Percentiles rank a stretch among this genome's conserved stretches.
phyloP scores from a whole-genome alignment of 2,329 filamentous ascomycete genomes.

The Lasiodiplodia gonubiensis region DNA sequence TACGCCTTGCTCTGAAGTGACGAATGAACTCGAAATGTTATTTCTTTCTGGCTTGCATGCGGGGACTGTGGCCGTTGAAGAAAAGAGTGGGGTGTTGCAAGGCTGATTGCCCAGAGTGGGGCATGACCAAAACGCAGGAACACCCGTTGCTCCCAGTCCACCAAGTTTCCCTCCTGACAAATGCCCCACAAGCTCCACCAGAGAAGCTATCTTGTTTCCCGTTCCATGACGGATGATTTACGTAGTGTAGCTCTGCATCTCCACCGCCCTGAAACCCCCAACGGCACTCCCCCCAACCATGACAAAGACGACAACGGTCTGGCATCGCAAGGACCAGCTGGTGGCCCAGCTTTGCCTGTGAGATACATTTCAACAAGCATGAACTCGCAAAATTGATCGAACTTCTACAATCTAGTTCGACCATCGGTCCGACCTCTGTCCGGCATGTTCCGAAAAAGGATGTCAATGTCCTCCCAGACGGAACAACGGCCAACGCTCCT shows the following conservation, averaged over 20 bases:
- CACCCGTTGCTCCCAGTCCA: not conserved
- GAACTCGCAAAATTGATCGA: not conserved
- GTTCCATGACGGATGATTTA: not conserved
- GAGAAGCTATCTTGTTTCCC: constrained; percentile 9
- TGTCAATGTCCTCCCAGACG: not conserved
- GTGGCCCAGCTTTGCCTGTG: not conserved
- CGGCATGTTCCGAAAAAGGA: not conserved
- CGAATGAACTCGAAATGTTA: not conserved
- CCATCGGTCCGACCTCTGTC: not conserved
- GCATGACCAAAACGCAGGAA: constrained; percentile 8
- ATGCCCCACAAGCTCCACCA: constrained; percentile 8
- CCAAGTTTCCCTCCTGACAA: not conserved
- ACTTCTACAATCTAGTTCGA: not conserved
- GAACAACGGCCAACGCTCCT: not conserved
- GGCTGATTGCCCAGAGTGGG: constrained; percentile 1
- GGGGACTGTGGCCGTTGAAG: not conserved
- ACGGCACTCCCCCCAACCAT: not conserved
- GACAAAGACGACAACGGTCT: not conserved
- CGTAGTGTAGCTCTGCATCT: not conserved
- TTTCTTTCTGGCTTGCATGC: not conserved
- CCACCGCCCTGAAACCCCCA: not conserved
- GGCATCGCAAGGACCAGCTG: not conserved
- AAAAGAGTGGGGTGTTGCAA: constrained; percentile 3
- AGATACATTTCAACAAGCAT: not conserved
- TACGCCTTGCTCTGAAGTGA: no score